phyloP scores from a whole-genome alignment of 2,329 filamentous ascomycete species.

The Alternaria consortialis region DNA sequence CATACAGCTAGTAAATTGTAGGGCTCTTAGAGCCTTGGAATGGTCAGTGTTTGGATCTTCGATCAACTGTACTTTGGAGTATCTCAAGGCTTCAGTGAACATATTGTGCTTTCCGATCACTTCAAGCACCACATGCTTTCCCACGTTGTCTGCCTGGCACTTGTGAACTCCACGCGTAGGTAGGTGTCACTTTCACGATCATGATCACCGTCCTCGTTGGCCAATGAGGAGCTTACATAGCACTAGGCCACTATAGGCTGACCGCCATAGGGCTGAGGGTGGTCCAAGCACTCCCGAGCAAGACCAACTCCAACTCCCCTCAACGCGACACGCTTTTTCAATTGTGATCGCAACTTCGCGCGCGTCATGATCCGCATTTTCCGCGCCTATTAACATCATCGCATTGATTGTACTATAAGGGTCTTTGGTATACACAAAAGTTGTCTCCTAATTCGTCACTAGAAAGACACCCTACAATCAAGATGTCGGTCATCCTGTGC shows the following conservation, averaged over 20 bases:
- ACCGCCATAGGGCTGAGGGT: conserved; percentile 21
- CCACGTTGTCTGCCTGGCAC: neutral
- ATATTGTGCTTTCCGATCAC: neutral
- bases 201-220: neutral
- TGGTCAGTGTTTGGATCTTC: neutral
- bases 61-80: neutral
- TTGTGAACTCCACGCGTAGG: neutral
- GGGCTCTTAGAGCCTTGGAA: neutral
- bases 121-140: neutral
- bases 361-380: conserved; percentile 10
- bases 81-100: neutral
- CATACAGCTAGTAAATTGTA: conserved; percentile 38
- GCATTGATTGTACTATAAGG: conserved; percentile 6
- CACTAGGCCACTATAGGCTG: conserved; percentile 18
- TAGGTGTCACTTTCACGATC: neutral
- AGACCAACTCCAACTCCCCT: conserved; percentile 18
- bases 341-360: conserved; percentile 11
- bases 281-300: conserved; percentile 23
- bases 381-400: conserved; percentile 6
- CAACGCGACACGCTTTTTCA: conserved; percentile 11
- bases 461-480: conserved; percentile 1
- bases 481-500: conserved; percentile 73
- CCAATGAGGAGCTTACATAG: neutral
- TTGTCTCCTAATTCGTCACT: neutral
- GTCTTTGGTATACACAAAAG: neutral